phyloP scores from a whole-genome alignment of 2,329 filamentous ascomycete genomes.

The Ophiostoma australiae region DNA sequence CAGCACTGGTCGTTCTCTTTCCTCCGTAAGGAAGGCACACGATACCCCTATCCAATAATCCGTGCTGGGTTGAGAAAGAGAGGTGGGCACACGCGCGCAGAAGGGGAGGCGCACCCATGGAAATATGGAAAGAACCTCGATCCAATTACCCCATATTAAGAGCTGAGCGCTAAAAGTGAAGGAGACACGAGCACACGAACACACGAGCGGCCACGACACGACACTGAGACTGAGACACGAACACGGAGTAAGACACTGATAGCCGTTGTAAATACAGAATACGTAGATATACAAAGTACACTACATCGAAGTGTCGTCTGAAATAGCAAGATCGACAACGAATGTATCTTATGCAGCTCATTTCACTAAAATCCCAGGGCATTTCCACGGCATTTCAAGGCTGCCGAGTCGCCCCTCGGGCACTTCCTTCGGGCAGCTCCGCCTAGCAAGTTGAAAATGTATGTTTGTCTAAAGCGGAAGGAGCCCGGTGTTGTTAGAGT shows the following conservation, averaged over 20 bases:
- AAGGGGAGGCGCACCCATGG: neutral
- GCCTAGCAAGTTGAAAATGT: neutral
- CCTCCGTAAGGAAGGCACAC: neutral
- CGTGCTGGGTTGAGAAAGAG: neutral
- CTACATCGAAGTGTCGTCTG: too few species aligned
- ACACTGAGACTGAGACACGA: neutral
- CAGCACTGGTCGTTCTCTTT: neutral
- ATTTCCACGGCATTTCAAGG: neutral
- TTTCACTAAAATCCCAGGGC: neutral
- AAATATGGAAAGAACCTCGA: neutral
- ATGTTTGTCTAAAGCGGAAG: neutral
- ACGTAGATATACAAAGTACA: too few species aligned
- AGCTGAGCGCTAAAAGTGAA: neutral
- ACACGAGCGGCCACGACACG: neutral
- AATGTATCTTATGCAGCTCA: too few species aligned
- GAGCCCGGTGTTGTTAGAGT: neutral
- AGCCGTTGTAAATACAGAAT: neutral
- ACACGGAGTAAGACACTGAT: neutral
- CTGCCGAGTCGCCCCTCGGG: neutral
- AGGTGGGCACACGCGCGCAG: neutral
- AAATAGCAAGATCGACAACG: neutral
- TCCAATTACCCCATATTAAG: neutral
- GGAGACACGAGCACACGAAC: neutral
- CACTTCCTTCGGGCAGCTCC: conserved; percentile 9
- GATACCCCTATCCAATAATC: neutral